Percentiles rank a stretch among this genome's conserved stretches.
These are phyloP conservation scores for Alternaria conjuncta DNA, from an alignment of 2,329 filamentous ascomycete species.

Conservation along the genomic window DNA sequence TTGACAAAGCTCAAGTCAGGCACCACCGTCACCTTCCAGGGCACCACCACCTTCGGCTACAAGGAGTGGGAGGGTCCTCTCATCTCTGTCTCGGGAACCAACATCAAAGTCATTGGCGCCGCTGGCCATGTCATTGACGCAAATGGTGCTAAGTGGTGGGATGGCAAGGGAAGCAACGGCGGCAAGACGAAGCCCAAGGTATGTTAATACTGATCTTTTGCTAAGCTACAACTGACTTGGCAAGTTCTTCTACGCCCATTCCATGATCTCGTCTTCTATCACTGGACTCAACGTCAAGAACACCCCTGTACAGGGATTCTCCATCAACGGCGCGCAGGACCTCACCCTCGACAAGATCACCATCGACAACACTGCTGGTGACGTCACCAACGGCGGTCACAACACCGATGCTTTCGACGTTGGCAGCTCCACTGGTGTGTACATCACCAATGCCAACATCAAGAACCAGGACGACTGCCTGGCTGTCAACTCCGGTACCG, in stretches of 20 bases:
- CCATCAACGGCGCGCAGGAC: constrained; percentile 52
- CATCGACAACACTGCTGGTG: constrained; percentile 65
- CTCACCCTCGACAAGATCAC: constrained; percentile 59
- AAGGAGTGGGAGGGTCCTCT: constrained; percentile 70
- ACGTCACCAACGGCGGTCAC: constrained; percentile 46
- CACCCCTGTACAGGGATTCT: constrained; percentile 62
- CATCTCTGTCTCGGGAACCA: constrained; percentile 63
- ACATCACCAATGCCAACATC: constrained; percentile 59
- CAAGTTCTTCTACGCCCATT: constrained; percentile 67
- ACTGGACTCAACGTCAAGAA: constrained; percentile 60
- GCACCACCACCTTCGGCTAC: constrained; percentile 71
- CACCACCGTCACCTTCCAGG: constrained; percentile 67
- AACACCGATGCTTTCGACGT: constrained; percentile 68
- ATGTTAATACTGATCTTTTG: background rate
- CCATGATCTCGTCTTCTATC: constrained; percentile 59
- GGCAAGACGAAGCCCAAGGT: constrained; percentile 54
- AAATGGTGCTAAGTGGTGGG: constrained; percentile 61
- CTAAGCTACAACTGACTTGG: constrained; percentile 27
- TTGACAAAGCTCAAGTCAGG: constrained; percentile 60
- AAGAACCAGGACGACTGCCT: constrained; percentile 68
- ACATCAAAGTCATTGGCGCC: constrained; percentile 66
- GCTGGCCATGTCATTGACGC: constrained; percentile 63
- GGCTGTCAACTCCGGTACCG: constrained; percentile 63
- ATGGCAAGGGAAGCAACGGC: constrained; percentile 54
- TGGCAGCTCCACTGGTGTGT: constrained; percentile 55